Percentiles rank a stretch among this genome's conserved stretches.
phyloP scores from a whole-genome alignment of 441 rosid genomes.

The Jatropha podagrica region DNA sequence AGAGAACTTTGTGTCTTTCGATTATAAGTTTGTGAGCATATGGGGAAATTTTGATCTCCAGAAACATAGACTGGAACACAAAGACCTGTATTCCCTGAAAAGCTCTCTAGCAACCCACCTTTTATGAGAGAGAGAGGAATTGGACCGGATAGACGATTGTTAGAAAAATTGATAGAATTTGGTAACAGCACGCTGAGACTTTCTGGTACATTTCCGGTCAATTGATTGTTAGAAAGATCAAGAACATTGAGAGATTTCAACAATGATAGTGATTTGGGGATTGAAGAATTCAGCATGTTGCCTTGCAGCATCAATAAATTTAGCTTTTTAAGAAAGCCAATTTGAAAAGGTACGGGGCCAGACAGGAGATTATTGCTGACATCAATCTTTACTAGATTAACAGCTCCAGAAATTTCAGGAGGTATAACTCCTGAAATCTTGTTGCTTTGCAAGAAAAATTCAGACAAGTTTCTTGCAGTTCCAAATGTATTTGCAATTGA shows the following conservation, averaged over 20 bases:
- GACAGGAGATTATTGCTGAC: slow-evolving; percentile 70
- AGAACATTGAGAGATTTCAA: slow-evolving; percentile 81
- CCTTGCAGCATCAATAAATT: slow-evolving; percentile 71
- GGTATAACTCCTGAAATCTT: slow-evolving; percentile 69
- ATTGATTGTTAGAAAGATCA: slow-evolving; percentile 74
- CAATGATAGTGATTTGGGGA: slow-evolving; percentile 64
- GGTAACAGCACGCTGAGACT: slow-evolving; percentile 61
- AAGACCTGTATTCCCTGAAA: slow-evolving; percentile 81
- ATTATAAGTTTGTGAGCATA: slow-evolving; percentile 46
- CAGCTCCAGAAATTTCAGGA: slow-evolving; percentile 61
- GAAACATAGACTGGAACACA: slow-evolving; percentile 61
- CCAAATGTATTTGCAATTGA: slow-evolving; percentile 50
- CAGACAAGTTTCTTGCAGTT: slow-evolving; percentile 75
- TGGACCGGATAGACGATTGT: slow-evolving; percentile 82
- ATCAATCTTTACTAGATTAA: slow-evolving; percentile 84
- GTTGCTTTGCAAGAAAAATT: slow-evolving; percentile 76
- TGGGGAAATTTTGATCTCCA: slow-evolving; percentile 48
- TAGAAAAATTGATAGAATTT: slow-evolving; percentile 74
- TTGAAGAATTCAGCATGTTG: slow-evolving; percentile 62
- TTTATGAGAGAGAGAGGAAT: slow-evolving; percentile 65
- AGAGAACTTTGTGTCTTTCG: slow-evolving; percentile 52
- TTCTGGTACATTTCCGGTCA: slow-evolving; percentile 78
- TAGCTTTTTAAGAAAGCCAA: slow-evolving; percentile 67
- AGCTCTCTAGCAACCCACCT: slow-evolving; percentile 79
- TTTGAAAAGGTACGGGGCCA: slow-evolving; percentile 80